Conservation (phyloP, 148 eudicot species). For the Amaranthus palmeri region DNA sequence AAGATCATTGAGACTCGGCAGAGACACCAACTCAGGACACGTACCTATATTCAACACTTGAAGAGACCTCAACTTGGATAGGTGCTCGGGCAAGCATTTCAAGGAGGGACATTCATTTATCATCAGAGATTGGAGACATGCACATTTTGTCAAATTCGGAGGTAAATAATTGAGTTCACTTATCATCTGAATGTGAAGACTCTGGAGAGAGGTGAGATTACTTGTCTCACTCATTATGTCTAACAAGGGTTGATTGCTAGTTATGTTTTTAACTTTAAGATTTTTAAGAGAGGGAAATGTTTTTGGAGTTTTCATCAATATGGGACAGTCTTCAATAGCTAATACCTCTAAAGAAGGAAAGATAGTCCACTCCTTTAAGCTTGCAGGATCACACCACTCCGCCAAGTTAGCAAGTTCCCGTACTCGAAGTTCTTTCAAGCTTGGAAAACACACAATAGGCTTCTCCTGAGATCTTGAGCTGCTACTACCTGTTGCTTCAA, state of each 20-base stretch:
- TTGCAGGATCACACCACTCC: neutral
- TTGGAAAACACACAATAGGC: neutral
- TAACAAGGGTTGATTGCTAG: too few relatives aligned
- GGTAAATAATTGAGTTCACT: neutral
- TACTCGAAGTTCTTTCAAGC: neutral
- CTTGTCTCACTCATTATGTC: neutral
- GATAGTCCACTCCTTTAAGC: neutral
- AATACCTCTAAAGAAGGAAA: neutral
- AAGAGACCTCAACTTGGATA: too few relatives aligned
- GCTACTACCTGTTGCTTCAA: neutral
- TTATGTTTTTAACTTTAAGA: neutral
- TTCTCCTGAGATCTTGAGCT: neutral
- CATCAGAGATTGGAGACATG: neutral
- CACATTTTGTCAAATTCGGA: neutral
- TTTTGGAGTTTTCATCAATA: neutral
- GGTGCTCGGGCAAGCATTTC: neutral
- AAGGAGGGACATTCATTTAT: neutral
- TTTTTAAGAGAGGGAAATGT: neutral
- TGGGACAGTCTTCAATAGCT: neutral
- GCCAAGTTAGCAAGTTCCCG: neutral
- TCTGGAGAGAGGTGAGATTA: neutral
- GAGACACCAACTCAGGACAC: too few relatives aligned
- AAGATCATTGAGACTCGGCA: neutral
- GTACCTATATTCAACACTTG: too few relatives aligned
- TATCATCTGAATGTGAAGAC: neutral